These are phyloP conservation scores for Kondoa malvinella DNA, from an alignment of 768 basidiomycete species.

Conservation along the genomic window DNA sequence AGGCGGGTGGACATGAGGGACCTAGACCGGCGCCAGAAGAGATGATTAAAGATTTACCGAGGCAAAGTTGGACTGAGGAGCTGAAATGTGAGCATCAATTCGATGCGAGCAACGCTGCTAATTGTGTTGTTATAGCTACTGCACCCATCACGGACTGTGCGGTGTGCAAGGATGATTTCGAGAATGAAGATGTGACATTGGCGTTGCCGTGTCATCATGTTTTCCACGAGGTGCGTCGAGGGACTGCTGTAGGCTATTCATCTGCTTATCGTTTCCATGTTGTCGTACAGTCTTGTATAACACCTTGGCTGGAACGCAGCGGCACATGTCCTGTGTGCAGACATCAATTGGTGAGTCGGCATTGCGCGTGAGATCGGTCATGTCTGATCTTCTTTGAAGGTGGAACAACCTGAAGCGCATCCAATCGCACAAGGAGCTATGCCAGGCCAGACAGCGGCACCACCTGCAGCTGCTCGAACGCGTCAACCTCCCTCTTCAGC, in stretches of 20 bases:
- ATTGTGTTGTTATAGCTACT: neutral
- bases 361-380: neutral
- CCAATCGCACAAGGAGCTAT: neutral
- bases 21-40: neutral
- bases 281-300: neutral
- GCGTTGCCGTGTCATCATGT: neutral
- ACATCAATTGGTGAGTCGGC: neutral
- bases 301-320: neutral
- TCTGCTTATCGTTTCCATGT: neutral
- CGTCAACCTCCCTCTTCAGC: neutral
- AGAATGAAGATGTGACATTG: neutral
- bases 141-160: neutral
- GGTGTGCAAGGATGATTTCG: neutral
- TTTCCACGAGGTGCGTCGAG: neutral
- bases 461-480: neutral
- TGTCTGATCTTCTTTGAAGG: neutral
- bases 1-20: neutral
- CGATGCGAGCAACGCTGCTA: neutral
- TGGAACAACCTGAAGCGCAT: neutral
- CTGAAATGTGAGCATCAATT: neutral
- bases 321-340: neutral
- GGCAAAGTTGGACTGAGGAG: neutral
- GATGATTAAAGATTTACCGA: neutral
- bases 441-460: neutral
- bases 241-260: neutral